phyloP scores from a whole-genome alignment of 2,329 filamentous ascomycete genomes.

The Ceratocystis cacaofunesta region DNA sequence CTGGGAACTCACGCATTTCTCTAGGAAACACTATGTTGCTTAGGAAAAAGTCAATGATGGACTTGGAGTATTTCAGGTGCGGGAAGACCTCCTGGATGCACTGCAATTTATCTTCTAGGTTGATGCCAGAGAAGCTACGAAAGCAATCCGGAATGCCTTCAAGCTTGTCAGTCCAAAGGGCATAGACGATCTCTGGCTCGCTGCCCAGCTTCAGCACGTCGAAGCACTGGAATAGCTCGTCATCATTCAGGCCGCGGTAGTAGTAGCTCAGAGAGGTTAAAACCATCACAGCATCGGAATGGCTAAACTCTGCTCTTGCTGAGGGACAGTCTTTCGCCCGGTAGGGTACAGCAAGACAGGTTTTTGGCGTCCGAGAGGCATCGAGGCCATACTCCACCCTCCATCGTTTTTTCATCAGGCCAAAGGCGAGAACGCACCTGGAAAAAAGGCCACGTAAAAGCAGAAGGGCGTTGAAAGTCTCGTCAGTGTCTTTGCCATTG shows the following conservation, averaged over 20 bases:
- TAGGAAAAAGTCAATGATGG: constrained; percentile 49
- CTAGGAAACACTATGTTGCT: constrained; percentile 42
- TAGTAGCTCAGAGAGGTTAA: constrained; percentile 44
- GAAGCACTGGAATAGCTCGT: constrained; percentile 36
- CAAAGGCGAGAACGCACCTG: constrained; percentile 37
- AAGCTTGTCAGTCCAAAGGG: constrained; percentile 29
- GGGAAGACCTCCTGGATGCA: constrained; percentile 38
- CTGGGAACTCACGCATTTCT: constrained; percentile 46
- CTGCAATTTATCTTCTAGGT: constrained; percentile 38
- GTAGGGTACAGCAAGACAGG: constrained; percentile 42
- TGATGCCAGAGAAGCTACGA: constrained; percentile 35
- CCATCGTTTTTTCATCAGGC: constrained; percentile 44
- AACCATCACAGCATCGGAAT: constrained; percentile 42
- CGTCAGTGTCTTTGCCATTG: constrained; percentile 20
- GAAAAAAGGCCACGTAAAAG: constrained; percentile 43
- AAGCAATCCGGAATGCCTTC: constrained; percentile 26
- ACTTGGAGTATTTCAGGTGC: constrained; percentile 35
- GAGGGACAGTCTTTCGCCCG: constrained; percentile 43
- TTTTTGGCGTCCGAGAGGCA: constrained; percentile 26
- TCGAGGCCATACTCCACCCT: constrained; percentile 49
- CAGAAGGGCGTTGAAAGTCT: constrained; percentile 26
- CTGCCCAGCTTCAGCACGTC: constrained; percentile 35
- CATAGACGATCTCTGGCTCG: constrained; percentile 37
- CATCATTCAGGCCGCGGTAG: constrained; percentile 37
- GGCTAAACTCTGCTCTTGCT: constrained; percentile 43